Evolutionary conservation across 2,329 filamentous ascomycete genomes (phyloP).

Genomic region (Cytospora leucostoma): DNA sequence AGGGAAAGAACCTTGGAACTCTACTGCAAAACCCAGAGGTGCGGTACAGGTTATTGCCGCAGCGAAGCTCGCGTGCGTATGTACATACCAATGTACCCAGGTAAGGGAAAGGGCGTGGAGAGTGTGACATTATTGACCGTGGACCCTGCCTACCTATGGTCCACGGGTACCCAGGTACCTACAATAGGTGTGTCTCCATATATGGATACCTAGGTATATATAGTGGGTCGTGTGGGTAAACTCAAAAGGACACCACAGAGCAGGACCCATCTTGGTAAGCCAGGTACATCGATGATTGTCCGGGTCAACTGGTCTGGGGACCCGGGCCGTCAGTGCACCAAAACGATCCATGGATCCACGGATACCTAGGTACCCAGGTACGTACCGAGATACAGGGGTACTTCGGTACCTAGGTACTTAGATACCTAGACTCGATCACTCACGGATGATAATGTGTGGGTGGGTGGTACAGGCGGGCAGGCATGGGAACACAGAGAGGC

Average conservation of each 20-base stretch:
- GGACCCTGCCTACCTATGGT: not conserved
- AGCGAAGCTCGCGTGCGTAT: no score
- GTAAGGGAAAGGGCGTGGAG: not conserved
- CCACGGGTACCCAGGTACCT: not conserved
- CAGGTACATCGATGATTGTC: not conserved
- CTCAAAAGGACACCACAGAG: slow-evolving; percentile 5
- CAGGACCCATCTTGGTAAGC: slow-evolving; percentile 11
- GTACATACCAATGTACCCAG: no score
- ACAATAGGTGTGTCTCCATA: slow-evolving; percentile 2
- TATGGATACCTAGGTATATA: slow-evolving; percentile 1
- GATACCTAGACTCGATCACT: not conserved
- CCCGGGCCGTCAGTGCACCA: no score
- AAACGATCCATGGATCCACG: no score
- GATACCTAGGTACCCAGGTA: not conserved
- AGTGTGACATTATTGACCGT: slow-evolving; percentile 4
- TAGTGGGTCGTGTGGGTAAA: slow-evolving; percentile 16
- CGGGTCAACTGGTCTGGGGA: no score
- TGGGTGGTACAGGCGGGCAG: not conserved
- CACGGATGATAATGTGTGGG: not conserved
- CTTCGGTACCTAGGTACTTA: not conserved
- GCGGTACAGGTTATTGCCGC: no score
- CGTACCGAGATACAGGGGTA: not conserved
- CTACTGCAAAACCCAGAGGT: no score
- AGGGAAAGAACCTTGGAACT: no score
- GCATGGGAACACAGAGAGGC: not conserved